These are phyloP conservation scores for Leccinum subtestaceum DNA, from an alignment of 768 basidiomycete genomes.

Conservation along the genomic window DNA sequence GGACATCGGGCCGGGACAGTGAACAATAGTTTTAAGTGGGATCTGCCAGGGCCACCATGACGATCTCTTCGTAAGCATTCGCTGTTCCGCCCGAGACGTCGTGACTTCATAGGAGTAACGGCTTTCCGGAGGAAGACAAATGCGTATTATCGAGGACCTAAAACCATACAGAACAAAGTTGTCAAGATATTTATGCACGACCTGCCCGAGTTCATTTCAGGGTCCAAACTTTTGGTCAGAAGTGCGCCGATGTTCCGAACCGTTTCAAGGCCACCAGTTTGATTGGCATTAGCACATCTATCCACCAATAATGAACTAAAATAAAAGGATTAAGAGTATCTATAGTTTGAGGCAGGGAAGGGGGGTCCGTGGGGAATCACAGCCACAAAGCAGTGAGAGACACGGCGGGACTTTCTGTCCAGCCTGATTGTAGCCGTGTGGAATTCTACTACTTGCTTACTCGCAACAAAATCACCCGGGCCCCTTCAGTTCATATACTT, in stretches of 20 bases:
- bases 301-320: no score
- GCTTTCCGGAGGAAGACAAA: slow-evolving; percentile 5
- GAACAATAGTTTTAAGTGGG: not conserved
- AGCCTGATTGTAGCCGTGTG: no score
- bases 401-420: no score
- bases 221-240: slow-evolving; percentile 37
- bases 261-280: slow-evolving; percentile 24
- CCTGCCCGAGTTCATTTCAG: slow-evolving; percentile 5
- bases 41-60: not conserved
- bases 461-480: not conserved
- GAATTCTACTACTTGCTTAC: not conserved
- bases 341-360: no score
- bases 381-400: no score
- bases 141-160: slow-evolving; percentile 1
- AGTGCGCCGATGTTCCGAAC: slow-evolving; percentile 45
- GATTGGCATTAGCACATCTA: no score
- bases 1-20: slow-evolving; percentile 6
- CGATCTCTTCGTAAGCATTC: not conserved
- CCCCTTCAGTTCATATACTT: not conserved
- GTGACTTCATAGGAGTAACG: not conserved
- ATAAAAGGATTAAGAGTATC: no score
- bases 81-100: slow-evolving; percentile 17
- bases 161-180: not conserved
- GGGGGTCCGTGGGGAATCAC: no score
- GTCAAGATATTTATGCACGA: not conserved